phyloP scores from a whole-genome alignment of 352 stramenopile genomes.

The Phytophthora pluvialis region DNA sequence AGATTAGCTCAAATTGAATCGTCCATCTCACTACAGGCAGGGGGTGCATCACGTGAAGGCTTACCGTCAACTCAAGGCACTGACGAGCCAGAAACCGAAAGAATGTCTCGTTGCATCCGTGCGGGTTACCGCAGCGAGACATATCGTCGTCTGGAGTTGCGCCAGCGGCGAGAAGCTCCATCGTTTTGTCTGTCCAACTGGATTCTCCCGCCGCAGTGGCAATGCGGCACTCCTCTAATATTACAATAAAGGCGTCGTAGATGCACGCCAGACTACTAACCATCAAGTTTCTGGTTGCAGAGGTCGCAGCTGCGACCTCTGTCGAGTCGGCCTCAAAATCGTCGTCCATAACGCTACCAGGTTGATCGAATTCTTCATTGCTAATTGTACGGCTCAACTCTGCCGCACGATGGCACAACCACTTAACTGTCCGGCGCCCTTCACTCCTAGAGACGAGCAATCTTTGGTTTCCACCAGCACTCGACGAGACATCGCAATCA shows the following conservation, averaged over 20 bases:
- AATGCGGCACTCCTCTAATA: conserved; percentile 46
- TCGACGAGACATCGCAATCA: conserved; percentile 13
- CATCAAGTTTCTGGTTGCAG: conserved; percentile 34
- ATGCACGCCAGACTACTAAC: conserved; percentile 42
- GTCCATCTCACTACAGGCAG: not conserved
- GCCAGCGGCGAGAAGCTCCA: conserved; percentile 46
- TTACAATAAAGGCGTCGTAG: conserved; percentile 43
- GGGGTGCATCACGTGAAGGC: not conserved
- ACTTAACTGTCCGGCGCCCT: conserved; percentile 59
- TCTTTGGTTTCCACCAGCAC: conserved; percentile 22
- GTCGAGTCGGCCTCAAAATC: conserved; percentile 23
- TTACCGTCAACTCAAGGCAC: conserved; percentile 56
- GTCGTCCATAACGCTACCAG: conserved; percentile 25
- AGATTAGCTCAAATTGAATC: not conserved
- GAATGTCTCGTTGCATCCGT: conserved; percentile 38
- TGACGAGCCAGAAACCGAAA: conserved; percentile 58
- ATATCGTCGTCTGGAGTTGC: conserved; percentile 27
- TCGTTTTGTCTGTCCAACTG: conserved; percentile 34
- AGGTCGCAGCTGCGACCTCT: conserved; percentile 7
- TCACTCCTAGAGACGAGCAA: conserved; percentile 46
- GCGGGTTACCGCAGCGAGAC: conserved; percentile 8
- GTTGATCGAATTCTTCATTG: conserved; percentile 37
- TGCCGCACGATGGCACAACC: conserved; percentile 42
- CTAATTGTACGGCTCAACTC: conserved; percentile 37
- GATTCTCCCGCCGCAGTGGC: conserved; percentile 28